phyloP scores from a whole-genome alignment of 345 rosid species.

The Microcos paniculata region DNA sequence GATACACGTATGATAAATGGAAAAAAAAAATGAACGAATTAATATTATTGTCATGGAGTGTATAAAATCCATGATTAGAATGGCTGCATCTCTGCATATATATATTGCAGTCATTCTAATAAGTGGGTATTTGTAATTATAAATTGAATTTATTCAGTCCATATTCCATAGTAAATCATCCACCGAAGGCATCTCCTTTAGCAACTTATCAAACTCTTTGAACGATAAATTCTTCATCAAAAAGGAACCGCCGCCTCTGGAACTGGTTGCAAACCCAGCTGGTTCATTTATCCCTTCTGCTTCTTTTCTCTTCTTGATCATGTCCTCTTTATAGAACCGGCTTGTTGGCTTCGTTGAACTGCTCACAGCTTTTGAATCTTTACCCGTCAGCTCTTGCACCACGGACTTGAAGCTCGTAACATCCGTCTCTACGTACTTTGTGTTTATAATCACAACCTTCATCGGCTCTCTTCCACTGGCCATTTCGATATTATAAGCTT shows the following conservation, averaged over 20 bases:
- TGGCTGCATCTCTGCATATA: background rate
- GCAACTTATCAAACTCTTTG: constrained; percentile 43
- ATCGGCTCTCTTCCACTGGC: constrained; percentile 22
- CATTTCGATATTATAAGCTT: background rate
- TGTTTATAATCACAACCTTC: constrained; percentile 57
- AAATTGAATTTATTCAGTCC: constrained; percentile 20
- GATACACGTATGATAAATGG: too few relatives aligned
- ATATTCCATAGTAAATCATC: constrained; percentile 31
- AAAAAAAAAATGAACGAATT: constrained; percentile 1
- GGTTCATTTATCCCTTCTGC: background rate
- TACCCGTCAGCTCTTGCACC: constrained; percentile 70
- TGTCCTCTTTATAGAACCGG: constrained; percentile 5
- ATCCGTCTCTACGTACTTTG: constrained; percentile 53
- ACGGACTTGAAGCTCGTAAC: constrained; percentile 54
- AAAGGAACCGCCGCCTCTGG: background rate
- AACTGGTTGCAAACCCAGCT: background rate
- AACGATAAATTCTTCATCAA: constrained; percentile 29
- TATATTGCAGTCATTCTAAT: background rate
- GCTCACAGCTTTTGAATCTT: constrained; percentile 34
- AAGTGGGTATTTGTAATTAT: background rate
- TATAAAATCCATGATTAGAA: background rate
- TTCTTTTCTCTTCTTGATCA: background rate
- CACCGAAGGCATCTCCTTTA: constrained; percentile 39
- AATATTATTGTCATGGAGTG: background rate
- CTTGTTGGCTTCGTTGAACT: background rate